Conservation (phyloP, 2,329 filamentous ascomycete genomes). For the Davidsoniella virescens region DNA sequence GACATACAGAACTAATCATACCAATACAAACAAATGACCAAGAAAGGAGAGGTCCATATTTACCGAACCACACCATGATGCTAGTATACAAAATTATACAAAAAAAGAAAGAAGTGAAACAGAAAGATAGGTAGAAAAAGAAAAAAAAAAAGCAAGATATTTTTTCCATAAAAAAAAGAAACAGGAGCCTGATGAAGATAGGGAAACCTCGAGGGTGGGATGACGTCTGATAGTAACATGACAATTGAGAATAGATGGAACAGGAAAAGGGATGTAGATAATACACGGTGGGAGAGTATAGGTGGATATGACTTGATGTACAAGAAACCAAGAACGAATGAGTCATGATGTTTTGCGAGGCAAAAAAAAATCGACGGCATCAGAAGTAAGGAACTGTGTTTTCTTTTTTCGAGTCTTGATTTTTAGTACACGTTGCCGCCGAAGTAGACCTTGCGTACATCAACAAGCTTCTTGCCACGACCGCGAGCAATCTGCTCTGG, state of each 20-base stretch:
- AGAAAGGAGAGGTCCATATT: neutral
- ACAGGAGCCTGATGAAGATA: neutral
- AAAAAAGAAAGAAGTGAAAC: neutral
- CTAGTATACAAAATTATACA: conserved; percentile 8
- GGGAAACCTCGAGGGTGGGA: neutral
- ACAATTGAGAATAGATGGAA: neutral
- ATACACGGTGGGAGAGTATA: no score
- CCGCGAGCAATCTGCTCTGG: conserved; percentile 83
- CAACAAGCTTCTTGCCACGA: conserved; percentile 85
- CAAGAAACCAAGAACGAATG: neutral
- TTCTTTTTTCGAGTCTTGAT: neutral
- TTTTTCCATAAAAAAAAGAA: neutral
- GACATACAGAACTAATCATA: no score
- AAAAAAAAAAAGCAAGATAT: no score
- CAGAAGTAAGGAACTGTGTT: neutral
- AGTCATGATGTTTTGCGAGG: neutral
- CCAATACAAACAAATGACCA: neutral
- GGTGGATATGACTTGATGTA: neutral
- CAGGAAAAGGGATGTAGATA: no score
- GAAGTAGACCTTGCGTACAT: conserved; percentile 95
- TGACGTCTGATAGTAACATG: neutral
- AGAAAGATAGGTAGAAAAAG: neutral
- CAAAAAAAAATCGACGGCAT: neutral
- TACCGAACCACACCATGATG: neutral
- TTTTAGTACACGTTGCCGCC: conserved; percentile 52